A percentile compares a stretch with the other conserved stretches of the same genome.
These are phyloP conservation scores for Ganoderma multipileum DNA, from an alignment of 1,284 basidiomycete genomes.

Conservation along the genomic window DNA sequence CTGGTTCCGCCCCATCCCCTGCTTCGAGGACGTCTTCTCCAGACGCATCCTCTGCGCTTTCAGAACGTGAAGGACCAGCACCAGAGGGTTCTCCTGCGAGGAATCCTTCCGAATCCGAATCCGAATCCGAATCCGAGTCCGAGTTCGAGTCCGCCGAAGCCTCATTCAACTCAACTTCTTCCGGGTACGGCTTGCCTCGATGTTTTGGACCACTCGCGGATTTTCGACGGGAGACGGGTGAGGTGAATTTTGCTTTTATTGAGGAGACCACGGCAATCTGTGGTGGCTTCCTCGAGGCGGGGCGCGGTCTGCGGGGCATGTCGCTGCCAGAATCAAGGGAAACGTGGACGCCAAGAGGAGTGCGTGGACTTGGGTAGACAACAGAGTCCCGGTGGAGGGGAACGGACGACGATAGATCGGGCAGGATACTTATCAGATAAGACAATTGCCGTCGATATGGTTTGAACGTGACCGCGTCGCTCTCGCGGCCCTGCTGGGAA, in stretches of 20 bases:
- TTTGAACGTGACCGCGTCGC: constrained; percentile 13
- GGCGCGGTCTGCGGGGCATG: constrained; percentile 43
- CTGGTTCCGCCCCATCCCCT: constrained; percentile 32
- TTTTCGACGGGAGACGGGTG: constrained; percentile 5
- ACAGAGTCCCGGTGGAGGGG: background rate
- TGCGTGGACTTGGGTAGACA: background rate
- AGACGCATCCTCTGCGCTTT: constrained; percentile 30
- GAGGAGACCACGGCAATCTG: background rate
- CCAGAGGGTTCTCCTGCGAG: constrained; percentile 16
- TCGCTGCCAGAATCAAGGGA: background rate
- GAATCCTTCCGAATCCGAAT: constrained; percentile 13
- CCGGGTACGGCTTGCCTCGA: constrained; percentile 2
- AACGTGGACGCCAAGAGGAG: background rate
- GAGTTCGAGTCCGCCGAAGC: constrained; percentile 23
- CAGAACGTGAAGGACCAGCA: constrained; percentile 8
- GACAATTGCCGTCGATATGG: background rate
- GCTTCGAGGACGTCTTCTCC: background rate
- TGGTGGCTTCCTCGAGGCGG: constrained; percentile 34
- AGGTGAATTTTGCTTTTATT: background rate
- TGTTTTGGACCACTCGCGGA: constrained; percentile 2
- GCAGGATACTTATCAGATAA: constrained; percentile 15
- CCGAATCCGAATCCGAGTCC: constrained; percentile 21
- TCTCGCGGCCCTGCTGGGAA: background rate
- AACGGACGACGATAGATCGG: background rate
- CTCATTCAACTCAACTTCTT: constrained; percentile 17